Conservation (phyloP, 257 asterid species). For the Rubia yunnanensis region DNA sequence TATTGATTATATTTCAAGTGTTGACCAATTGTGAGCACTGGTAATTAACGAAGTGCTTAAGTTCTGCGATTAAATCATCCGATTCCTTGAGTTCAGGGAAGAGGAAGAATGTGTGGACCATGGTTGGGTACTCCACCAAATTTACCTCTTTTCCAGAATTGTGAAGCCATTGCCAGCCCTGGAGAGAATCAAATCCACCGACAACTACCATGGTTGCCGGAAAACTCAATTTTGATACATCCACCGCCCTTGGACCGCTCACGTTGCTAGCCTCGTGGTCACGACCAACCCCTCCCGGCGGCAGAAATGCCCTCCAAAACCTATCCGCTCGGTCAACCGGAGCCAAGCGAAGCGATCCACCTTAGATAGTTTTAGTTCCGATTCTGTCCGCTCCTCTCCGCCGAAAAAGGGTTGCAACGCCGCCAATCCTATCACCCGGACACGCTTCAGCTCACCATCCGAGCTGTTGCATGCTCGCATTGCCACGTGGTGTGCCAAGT, state of each 20-base stretch:
- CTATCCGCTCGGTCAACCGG: constrained; percentile 34
- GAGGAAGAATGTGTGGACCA: constrained; percentile 60
- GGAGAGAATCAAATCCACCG: constrained; percentile 61
- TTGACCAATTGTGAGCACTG: not conserved
- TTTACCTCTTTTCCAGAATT: constrained; percentile 48
- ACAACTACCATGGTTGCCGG: constrained; percentile 61
- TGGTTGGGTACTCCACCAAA: constrained; percentile 53
- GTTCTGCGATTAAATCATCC: constrained; percentile 27
- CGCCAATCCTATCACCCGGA: constrained; percentile 52
- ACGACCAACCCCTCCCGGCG: constrained; percentile 30
- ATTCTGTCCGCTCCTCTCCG: constrained; percentile 48
- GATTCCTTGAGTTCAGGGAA: constrained; percentile 59
- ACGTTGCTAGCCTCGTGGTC: constrained; percentile 66
- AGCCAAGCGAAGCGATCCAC: constrained; percentile 33
- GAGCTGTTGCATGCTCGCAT: constrained; percentile 32
- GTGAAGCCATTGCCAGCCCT: constrained; percentile 72
- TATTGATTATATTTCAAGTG: too few species aligned
- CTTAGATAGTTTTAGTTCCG: constrained; percentile 33
- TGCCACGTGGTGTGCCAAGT: constrained; percentile 65
- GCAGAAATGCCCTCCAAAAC: constrained; percentile 56
- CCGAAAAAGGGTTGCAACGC: constrained; percentile 80
- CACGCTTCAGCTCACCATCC: constrained; percentile 16
- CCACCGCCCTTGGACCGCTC: constrained; percentile 58
- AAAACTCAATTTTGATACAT: constrained; percentile 41
- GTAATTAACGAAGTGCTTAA: constrained; percentile 30